Percentiles rank a stretch among this genome's conserved stretches.
phyloP scores from a whole-genome alignment of 2,329 filamentous ascomycete species.

The Orbilia javanica region DNA sequence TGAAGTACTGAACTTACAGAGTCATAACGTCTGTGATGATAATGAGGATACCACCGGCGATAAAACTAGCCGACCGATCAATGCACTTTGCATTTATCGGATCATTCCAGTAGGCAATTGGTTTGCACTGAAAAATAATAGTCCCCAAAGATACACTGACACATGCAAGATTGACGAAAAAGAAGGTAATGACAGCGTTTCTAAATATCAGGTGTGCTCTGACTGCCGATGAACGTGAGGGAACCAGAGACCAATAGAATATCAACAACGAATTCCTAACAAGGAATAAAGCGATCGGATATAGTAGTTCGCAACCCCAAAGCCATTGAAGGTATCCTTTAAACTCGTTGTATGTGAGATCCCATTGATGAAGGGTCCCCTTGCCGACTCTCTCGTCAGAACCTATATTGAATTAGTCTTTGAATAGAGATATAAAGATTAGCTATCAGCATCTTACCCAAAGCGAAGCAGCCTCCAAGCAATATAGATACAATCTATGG shows the following conservation, averaged over 20 bases:
- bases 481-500: conserved; percentile 39
- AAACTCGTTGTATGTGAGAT: conserved; percentile 48
- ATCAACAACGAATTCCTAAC: conserved; percentile 51
- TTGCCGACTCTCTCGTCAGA: conserved; percentile 55
- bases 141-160: conserved; percentile 59
- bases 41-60: conserved; percentile 72
- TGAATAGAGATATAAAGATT: background rate
- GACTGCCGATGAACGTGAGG: conserved; percentile 47
- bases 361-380: conserved; percentile 55
- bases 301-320: conserved; percentile 46
- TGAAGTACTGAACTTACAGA: conserved; percentile 62
- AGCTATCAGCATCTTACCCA: conserved; percentile 15
- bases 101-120: conserved; percentile 63
- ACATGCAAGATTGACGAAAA: conserved; percentile 51
- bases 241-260: conserved; percentile 56
- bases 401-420: conserved; percentile 20
- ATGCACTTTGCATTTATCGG: conserved; percentile 66
- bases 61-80: conserved; percentile 69
- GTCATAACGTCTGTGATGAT: conserved; percentile 73
- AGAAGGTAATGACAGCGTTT: conserved; percentile 53
- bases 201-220: conserved; percentile 46
- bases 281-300: conserved; percentile 46
- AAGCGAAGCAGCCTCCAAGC: conserved; percentile 42
- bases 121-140: conserved; percentile 66
- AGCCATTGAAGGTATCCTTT: conserved; percentile 52